These are phyloP conservation scores for Fusarium clavum DNA, from an alignment of 2,329 filamentous ascomycete genomes.

Conservation along the genomic window DNA sequence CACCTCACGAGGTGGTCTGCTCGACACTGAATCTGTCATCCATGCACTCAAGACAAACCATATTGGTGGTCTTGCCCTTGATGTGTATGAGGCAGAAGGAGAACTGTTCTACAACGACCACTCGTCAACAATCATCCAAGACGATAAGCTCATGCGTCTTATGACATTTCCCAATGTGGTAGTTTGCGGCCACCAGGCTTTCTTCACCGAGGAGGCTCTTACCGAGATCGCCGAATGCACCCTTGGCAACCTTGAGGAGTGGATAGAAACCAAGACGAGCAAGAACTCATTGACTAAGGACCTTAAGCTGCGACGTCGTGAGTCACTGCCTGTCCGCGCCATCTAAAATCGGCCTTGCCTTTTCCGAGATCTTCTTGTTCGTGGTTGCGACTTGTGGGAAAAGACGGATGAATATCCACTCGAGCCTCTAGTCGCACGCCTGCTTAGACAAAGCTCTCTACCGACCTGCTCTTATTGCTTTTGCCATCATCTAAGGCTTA, in stretches of 20 bases:
- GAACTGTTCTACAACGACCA: constrained; percentile 74
- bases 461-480: not conserved
- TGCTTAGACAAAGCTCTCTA: not conserved
- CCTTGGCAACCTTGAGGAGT: constrained; percentile 66
- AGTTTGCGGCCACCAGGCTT: constrained; percentile 75
- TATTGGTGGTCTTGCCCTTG: constrained; percentile 71
- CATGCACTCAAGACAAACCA: constrained; percentile 69
- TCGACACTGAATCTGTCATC: constrained; percentile 71
- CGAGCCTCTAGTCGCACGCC: not conserved
- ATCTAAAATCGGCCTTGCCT: constrained; percentile 36
- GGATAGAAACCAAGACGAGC: constrained; percentile 49
- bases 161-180: constrained; percentile 77
- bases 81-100: constrained; percentile 76
- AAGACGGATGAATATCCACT: not conserved
- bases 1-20: constrained; percentile 73
- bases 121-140: constrained; percentile 72
- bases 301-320: constrained; percentile 40
- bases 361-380: not conserved
- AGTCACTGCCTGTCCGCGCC: constrained; percentile 50
- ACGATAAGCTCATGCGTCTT: constrained; percentile 73
- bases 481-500: not conserved
- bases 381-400: not conserved
- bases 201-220: constrained; percentile 75
- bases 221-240: constrained; percentile 72
- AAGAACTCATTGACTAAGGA: constrained; percentile 51